Evolutionary conservation across 73 alveolate genomes (phyloP).

Genomic region (Uronychia setigera): DNA sequence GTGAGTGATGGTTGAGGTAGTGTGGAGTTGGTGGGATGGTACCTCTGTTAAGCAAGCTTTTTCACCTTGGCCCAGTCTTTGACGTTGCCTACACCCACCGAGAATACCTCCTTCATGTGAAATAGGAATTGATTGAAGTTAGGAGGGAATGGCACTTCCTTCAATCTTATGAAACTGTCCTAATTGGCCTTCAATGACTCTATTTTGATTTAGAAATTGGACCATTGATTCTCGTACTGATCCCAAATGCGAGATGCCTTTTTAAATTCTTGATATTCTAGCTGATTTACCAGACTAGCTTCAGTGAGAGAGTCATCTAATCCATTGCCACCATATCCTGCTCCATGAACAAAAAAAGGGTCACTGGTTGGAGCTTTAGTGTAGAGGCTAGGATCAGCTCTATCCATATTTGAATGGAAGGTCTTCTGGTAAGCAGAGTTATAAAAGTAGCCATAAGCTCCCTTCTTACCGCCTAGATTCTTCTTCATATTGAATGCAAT

Average conservation of each 20-base stretch:
- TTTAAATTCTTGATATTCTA: neutral
- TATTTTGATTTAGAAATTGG: neutral
- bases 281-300: neutral
- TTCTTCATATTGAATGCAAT: neutral
- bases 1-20: too few relatives aligned
- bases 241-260: neutral
- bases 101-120: neutral
- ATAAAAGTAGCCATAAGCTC: neutral
- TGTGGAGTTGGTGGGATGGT: neutral
- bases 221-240: neutral
- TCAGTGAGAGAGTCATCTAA: neutral
- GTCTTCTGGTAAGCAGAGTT: neutral
- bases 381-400: neutral
- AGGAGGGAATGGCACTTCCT: neutral
- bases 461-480: neutral
- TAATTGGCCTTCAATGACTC: neutral
- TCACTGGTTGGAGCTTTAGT: neutral
- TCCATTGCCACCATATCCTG: neutral
- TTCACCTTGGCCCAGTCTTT: neutral
- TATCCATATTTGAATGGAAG: neutral
- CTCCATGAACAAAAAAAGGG: too few relatives aligned
- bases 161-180: neutral
- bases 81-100: neutral
- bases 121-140: neutral
- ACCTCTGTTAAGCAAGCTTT: neutral